phyloP scores from a whole-genome alignment of 352 stramenopile species.

The Discostella stelligera region DNA sequence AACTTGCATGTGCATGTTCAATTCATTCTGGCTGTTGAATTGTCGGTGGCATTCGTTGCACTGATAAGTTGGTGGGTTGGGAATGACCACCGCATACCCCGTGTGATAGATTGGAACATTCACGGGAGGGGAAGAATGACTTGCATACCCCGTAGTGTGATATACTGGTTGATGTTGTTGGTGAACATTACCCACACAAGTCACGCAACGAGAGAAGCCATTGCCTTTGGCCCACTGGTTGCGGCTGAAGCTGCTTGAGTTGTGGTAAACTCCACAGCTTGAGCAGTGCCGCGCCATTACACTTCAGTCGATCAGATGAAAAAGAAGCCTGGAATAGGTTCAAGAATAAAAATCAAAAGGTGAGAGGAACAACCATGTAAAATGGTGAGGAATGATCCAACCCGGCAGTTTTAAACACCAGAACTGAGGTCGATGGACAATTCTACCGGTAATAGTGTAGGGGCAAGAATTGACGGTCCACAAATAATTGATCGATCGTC shows the following conservation, averaged over 20 bases:
- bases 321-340: neutral
- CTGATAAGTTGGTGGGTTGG: slow-evolving; percentile 5
- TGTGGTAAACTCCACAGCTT: slow-evolving; percentile 38
- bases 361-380: no score
- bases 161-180: neutral
- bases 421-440: no score
- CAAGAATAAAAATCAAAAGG: no score
- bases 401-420: no score
- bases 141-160: neutral
- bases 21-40: slow-evolving; percentile 51
- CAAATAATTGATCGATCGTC: no score
- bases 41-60: slow-evolving; percentile 46
- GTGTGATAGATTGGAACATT: neutral
- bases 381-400: no score
- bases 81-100: neutral
- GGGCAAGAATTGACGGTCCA: no score
- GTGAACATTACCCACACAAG: slow-evolving; percentile 39
- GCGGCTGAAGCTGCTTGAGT: slow-evolving; percentile 37
- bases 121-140: neutral
- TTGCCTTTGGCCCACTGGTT: slow-evolving; percentile 67
- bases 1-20: slow-evolving; percentile 71
- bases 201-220: slow-evolving; percentile 47
- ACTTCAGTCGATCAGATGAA: neutral
- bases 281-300: slow-evolving; percentile 56
- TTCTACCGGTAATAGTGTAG: no score